phyloP scores from a whole-genome alignment of 106 monocot species.

The Agapanthus africanus region DNA sequence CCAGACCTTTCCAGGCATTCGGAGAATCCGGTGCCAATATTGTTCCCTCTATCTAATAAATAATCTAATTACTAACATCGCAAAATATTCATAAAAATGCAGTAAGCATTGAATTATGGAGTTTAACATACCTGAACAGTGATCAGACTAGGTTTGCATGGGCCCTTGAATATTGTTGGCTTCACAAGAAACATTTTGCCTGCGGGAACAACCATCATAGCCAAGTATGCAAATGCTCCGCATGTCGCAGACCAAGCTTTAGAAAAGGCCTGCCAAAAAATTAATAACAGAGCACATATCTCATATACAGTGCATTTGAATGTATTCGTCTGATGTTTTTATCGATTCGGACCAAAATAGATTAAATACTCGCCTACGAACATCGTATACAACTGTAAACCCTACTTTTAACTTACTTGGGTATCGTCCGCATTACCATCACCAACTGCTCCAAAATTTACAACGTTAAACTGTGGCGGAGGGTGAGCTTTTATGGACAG shows the following conservation, averaged over 20 bases:
- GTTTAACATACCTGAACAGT: not conserved
- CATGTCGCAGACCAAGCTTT: constrained; percentile 6
- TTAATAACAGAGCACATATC: not conserved
- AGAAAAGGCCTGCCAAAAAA: not conserved
- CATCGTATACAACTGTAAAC: not conserved
- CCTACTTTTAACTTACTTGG: no score
- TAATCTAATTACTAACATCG: not conserved
- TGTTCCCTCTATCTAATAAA: not conserved
- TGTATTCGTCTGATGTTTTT: no score
- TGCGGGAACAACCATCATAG: not conserved
- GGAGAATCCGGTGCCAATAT: constrained; percentile 1
- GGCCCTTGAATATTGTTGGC: not conserved
- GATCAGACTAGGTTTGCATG: not conserved
- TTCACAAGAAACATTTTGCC: not conserved
- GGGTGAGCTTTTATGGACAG: not conserved
- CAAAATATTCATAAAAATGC: not conserved
- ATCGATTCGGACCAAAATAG: not conserved
- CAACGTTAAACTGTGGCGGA: not conserved
- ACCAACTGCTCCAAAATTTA: not conserved
- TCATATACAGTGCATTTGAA: no score
- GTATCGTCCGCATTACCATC: constrained; percentile 4
- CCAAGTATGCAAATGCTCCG: no score
- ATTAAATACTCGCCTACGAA: not conserved
- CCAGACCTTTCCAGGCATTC: not conserved
- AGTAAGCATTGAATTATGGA: not conserved